Conservation (phyloP, 495 filamentous ascomycete species). For the Emericellopsis terricola region DNA sequence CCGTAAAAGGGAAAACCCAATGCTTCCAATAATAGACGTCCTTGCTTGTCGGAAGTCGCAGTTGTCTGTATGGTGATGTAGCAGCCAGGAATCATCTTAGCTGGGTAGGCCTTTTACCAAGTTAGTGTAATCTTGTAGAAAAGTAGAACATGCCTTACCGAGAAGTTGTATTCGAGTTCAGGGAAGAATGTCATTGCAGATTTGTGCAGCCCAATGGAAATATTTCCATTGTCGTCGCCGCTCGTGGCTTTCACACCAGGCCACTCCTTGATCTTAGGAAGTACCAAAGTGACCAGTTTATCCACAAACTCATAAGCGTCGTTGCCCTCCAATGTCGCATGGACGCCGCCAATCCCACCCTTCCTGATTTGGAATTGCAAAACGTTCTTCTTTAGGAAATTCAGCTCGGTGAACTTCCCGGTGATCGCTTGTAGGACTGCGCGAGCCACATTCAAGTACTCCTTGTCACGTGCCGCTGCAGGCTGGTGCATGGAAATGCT, state of each 20-base stretch:
- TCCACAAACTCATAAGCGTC: constrained; percentile 77
- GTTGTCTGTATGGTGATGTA: constrained; percentile 76
- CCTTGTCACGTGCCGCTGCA: constrained; percentile 39
- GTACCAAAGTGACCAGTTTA: constrained; percentile 69
- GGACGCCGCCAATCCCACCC: constrained; percentile 45
- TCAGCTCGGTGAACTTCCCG: constrained; percentile 52
- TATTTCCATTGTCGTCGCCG: constrained; percentile 78
- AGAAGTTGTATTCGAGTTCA: constrained; percentile 81
- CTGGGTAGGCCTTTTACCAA: constrained; percentile 13
- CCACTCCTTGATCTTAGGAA: constrained; percentile 93
- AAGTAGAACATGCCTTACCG: constrained; percentile 36
- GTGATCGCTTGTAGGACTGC: constrained; percentile 76
- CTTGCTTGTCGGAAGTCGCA: constrained; percentile 79
- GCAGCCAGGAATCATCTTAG: constrained; percentile 85
- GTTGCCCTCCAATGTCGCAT: constrained; percentile 52
- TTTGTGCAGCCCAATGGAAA: constrained; percentile 56
- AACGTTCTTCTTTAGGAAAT: constrained; percentile 47
- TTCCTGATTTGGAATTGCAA: constrained; percentile 38
- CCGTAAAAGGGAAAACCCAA: constrained; percentile 77
- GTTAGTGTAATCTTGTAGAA: neutral
- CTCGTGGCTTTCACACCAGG: constrained; percentile 46
- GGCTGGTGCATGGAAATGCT: constrained; percentile 60
- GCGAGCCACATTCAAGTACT: constrained; percentile 59
- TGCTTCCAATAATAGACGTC: constrained; percentile 63
- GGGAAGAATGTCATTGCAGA: constrained; percentile 69